These are phyloP conservation scores for Thamnidium elegans DNA, from an alignment of 192 early-diverging fungal species.

Conservation along the genomic window DNA sequence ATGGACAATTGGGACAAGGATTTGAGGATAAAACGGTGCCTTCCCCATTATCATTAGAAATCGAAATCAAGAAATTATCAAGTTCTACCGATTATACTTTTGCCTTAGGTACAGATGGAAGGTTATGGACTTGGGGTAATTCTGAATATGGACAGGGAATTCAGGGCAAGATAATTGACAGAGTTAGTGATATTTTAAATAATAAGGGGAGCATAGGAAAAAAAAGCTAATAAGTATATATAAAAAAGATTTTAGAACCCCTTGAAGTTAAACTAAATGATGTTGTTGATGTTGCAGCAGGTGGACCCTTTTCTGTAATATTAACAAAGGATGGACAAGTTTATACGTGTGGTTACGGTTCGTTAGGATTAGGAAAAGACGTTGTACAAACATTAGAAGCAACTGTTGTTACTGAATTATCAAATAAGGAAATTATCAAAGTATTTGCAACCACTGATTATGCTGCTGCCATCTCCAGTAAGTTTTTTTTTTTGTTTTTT, in stretches of 20 bases:
- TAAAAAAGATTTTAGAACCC: constrained; percentile 55
- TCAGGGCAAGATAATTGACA: constrained; percentile 54
- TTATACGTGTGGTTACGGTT: constrained; percentile 65
- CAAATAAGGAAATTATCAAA: constrained; percentile 28
- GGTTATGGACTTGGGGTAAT: constrained; percentile 73
- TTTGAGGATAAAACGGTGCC: constrained; percentile 44
- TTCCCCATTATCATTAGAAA: constrained; percentile 33
- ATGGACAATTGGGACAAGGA: constrained; percentile 69
- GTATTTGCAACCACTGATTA: constrained; percentile 64
- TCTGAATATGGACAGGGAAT: constrained; percentile 75
- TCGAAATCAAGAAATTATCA: constrained; percentile 45
- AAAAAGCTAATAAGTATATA: constrained; percentile 27
- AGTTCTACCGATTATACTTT: constrained; percentile 69
- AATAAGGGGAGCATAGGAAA: background rate
- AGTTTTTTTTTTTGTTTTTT: background rate
- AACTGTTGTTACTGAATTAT: constrained; percentile 34
- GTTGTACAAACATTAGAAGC: constrained; percentile 42
- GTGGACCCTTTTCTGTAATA: constrained; percentile 61
- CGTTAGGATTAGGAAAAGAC: constrained; percentile 52
- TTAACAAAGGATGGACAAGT: constrained; percentile 55
- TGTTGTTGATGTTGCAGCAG: constrained; percentile 59
- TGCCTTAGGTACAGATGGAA: constrained; percentile 46
- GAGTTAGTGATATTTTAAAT: constrained; percentile 32
- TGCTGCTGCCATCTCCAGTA: constrained; percentile 54
- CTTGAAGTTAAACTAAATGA: constrained; percentile 41